Base-by-base conservation (phyloP, 257 asterid genomes). In the Gentiana dahurica region DNA sequence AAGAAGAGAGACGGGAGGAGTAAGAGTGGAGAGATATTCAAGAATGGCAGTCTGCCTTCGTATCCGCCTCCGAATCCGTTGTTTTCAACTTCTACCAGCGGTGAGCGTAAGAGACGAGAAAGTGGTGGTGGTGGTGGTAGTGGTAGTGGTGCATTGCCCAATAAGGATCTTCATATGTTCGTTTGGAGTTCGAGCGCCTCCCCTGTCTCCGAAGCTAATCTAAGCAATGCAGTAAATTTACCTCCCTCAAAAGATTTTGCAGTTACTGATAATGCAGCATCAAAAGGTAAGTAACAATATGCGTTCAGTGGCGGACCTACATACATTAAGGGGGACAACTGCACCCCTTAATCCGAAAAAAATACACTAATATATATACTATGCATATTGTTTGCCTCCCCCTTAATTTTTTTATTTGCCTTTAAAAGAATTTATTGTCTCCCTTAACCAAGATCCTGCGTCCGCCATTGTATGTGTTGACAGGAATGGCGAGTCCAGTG, bases 181-280 rank as follows among this genome's bases (percentile, higher is more conserved):
- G 95, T 90, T 41, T 90, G 96, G 96, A 90, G 96, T 56, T 90
- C 95, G 47, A 86, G 94, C 61, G 89, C 97, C 41, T 86, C 97
- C 3, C 97, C 97, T 3, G 92, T 82, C 2, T 86, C 97, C 0
- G 95, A 86, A 48, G 93, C 79, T 3, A 71, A 84, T 37, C 69
- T 80, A 74, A 82, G 78, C 38, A 69, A 80, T 6, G 84, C 82
- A 0, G 75, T 80, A 1, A 77, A 68, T 34, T 75, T 71, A 59
- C 70, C 78, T 49, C 82, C 76, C 7, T 72, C 92, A 0, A 57
- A 72, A 32, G 88, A 82, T 54, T 64, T 75, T 60, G 71, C 82
- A 1, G 36, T 51, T 15, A 54, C 76, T 46, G 91, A 83, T 63
- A 75, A 79, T 53, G 68, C 83, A 45, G 77, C 78, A 33, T 68